A percentile compares a stretch with the other conserved stretches of the same genome.
These are phyloP conservation scores for Ceratobasidium papillatum DNA, from an alignment of 1,284 basidiomycete genomes.

Conservation along the genomic window DNA sequence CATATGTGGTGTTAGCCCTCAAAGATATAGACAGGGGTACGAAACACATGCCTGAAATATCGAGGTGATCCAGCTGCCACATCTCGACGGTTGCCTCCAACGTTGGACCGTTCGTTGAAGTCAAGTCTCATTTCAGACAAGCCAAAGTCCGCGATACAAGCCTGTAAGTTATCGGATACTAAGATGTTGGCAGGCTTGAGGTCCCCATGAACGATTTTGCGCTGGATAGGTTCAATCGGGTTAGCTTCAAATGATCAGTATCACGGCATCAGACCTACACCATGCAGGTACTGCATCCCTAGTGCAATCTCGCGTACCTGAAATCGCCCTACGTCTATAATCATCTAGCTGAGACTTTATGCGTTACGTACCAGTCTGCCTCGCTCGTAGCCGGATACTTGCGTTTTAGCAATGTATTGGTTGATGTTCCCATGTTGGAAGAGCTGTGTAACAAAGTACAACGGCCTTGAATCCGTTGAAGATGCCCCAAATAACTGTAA, in stretches of 20 bases:
- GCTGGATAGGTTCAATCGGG: slow-evolving; percentile 49
- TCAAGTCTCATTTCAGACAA: slow-evolving; percentile 58
- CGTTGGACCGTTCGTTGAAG: slow-evolving; percentile 11
- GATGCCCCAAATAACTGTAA: slow-evolving; percentile 41
- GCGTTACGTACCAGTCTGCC: neutral
- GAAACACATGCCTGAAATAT: slow-evolving; percentile 14
- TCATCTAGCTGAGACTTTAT: slow-evolving; percentile 14
- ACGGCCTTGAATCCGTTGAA: slow-evolving; percentile 14
- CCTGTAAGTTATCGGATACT: slow-evolving; percentile 57
- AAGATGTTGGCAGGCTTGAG: slow-evolving; percentile 58
- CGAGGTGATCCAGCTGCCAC: neutral
- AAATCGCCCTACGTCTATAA: neutral
- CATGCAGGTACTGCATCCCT: slow-evolving; percentile 62
- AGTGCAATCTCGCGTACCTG: slow-evolving; percentile 59
- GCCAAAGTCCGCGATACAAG: slow-evolving; percentile 69
- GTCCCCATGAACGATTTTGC: slow-evolving; percentile 41
- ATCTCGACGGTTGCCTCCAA: neutral
- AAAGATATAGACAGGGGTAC: neutral
- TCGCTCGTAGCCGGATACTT: slow-evolving; percentile 39
- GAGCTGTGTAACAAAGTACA: slow-evolving; percentile 65
- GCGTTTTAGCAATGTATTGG: slow-evolving; percentile 59
- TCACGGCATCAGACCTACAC: slow-evolving; percentile 55
- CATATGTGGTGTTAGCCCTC: slow-evolving; percentile 55
- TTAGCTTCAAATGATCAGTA: slow-evolving; percentile 12
- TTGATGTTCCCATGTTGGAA: slow-evolving; percentile 62